Percentiles rank a stretch among this genome's conserved stretches.
These are phyloP conservation scores for Gardenia jasminoides DNA, from an alignment of 257 asterid species.

Conservation along the genomic window DNA sequence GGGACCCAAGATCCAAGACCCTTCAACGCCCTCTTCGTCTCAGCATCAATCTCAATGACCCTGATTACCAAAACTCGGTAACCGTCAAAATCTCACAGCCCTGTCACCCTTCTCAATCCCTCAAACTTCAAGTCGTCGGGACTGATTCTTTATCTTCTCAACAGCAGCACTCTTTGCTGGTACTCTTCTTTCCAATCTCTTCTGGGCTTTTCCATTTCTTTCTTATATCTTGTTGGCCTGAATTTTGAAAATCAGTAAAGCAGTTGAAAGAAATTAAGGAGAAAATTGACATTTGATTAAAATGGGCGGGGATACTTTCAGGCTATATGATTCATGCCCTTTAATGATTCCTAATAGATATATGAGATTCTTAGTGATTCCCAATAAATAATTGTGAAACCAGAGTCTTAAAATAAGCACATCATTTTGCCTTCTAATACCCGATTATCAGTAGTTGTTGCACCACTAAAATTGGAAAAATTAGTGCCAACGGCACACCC, in stretches of 20 bases:
- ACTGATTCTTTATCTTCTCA: constrained; percentile 37
- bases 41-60: constrained; percentile 28
- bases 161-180: constrained; percentile 59
- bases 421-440: not conserved
- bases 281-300: not conserved
- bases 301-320: not conserved
- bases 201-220: not conserved
- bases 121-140: constrained; percentile 43
- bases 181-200: not conserved
- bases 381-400: too few relatives aligned
- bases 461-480: too few relatives aligned
- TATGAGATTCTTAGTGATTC: too few relatives aligned
- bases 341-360: not conserved
- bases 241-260: not conserved
- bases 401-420: not conserved
- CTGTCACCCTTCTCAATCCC: constrained; percentile 39
- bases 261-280: not conserved
- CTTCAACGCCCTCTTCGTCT: constrained; percentile 76
- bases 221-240: not conserved
- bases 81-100: constrained; percentile 58
- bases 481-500: too few relatives aligned
- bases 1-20: constrained; percentile 76
- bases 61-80: constrained; percentile 38
- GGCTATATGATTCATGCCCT: not conserved
- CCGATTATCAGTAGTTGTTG: not conserved